Percentiles rank a stretch among this genome's conserved stretches.
Evolutionary conservation across 768 basidiomycete species (phyloP).

Genomic region (Polyporus arcularius): DNA sequence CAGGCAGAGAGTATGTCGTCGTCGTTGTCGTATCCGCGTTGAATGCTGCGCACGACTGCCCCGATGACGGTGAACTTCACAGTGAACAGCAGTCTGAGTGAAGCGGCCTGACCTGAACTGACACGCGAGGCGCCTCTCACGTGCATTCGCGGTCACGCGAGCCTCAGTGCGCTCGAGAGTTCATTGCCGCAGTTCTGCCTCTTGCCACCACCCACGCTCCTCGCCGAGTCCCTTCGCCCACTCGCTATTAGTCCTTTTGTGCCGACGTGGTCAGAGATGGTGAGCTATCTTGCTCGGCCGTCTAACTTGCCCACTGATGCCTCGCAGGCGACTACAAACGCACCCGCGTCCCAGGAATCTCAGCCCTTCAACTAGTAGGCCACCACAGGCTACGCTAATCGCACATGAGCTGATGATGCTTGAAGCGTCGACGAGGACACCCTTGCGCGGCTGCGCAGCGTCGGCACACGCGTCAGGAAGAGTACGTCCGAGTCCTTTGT

Average conservation of each 20-base stretch:
- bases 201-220: neutral
- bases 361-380: slow-evolving; percentile 16
- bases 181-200: neutral
- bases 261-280: neutral
- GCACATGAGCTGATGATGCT: neutral
- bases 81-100: too few species aligned
- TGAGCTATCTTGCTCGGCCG: neutral
- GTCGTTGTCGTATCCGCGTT: too few species aligned
- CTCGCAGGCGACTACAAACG: neutral
- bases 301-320: neutral
- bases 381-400: neutral
- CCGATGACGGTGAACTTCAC: too few species aligned
- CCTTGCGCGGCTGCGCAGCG: slow-evolving; percentile 21
- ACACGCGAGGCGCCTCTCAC: neutral
- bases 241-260: neutral
- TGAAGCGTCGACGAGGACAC: slow-evolving; percentile 22
- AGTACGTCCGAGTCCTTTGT: slow-evolving; percentile 8
- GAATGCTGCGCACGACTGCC: too few species aligned
- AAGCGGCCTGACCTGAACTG: too few species aligned
- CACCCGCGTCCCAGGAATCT: slow-evolving; percentile 1
- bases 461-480: slow-evolving; percentile 20
- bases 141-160: neutral
- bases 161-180: neutral
- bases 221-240: neutral
- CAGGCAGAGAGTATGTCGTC: too few species aligned